phyloP scores from a whole-genome alignment of 306 rosid genomes.

The Cicer yamashitae region DNA sequence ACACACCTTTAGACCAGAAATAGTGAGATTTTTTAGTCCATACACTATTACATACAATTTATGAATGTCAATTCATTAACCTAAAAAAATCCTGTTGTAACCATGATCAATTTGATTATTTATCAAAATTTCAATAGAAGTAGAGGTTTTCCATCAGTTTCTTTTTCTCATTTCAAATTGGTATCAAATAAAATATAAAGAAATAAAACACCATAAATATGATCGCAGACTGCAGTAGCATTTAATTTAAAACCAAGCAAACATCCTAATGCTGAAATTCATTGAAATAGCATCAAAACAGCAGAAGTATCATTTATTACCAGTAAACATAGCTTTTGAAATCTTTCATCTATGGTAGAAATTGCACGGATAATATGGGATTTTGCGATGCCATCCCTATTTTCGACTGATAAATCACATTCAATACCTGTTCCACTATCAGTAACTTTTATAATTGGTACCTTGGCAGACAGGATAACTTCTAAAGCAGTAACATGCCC shows the following conservation, averaged over 20 bases:
- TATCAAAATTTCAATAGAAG: conserved; percentile 26
- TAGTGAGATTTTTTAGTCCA: neutral
- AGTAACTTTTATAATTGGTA: conserved; percentile 59
- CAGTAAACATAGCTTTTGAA: conserved; percentile 56
- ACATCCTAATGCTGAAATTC: conserved; percentile 22
- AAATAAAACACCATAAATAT: conserved; percentile 1
- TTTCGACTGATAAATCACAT: conserved; percentile 61
- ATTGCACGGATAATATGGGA: conserved; percentile 52
- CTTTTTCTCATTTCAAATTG: conserved; percentile 36
- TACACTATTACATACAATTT: conserved; percentile 3
- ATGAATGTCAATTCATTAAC: conserved; percentile 12
- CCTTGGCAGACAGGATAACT: conserved; percentile 47
- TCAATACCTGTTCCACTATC: conserved; percentile 63
- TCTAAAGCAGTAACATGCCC: conserved; percentile 54
- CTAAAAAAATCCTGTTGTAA: conserved; percentile 26
- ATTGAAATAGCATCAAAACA: conserved; percentile 28
- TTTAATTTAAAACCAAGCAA: conserved; percentile 21
- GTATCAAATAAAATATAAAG: conserved; percentile 21
- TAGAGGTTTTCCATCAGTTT: conserved; percentile 3
- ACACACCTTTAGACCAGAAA: conserved; percentile 32
- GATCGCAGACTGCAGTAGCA: neutral
- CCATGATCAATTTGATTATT: conserved; percentile 28
- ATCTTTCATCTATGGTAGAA: conserved; percentile 58
- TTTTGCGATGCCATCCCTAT: conserved; percentile 57
- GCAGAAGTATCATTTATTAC: conserved; percentile 43